Base-by-base conservation (phyloP, 148 eudicot species). In the Dianthus caryophyllus region DNA sequence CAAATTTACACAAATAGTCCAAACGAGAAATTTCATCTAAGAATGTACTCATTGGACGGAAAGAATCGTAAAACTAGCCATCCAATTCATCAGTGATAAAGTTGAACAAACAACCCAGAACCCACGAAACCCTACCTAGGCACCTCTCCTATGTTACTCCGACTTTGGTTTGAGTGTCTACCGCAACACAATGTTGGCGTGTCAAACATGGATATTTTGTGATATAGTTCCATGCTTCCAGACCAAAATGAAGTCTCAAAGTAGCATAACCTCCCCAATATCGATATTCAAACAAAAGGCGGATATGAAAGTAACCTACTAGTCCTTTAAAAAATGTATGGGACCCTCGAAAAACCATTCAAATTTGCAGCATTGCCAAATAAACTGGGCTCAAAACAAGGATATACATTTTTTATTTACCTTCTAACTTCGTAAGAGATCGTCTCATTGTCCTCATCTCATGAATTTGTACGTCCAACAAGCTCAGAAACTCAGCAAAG, bases 371-470 rank as follows among this genome's bases (percentile, higher is more conserved):
- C 27, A 27, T 57, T 24, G 55, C 51, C 21, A 16, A n/a, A 18
- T 66, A 4, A 16, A 20, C 44, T 53, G 2, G 44, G 64, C 44
- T 44, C 62, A 8, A 31, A 26, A 59, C 43, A 59, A 59, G 43
- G 26, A 59, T 33, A 36, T 33, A 44, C 7, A 20, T n/a, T n/a
- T n/a, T n/a, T n/a, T n/a, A n/a, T n/a, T 61, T 81, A 89, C 95
- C 87, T 85, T 89, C 91, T 80, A 93, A 74, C 64, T 83, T 87
- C 63, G 64, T 60, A 26, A 93, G 69, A 13, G 91, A 62, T 77
- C 33, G 87, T 63, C 82, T 85, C 95, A 89, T 84, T 43, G 87
- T 78, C 72, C 80, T 89, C 81, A 93, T 87, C 72, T 89, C 98
- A 72, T 72, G 90, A 50, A 89, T 77, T 80, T 93, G 98, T 62